Evolutionary conservation across 495 filamentous ascomycete genomes (phyloP), one percentile per base, ranked within the genome.

Genomic region (Penicillium pancosmium): DNA sequence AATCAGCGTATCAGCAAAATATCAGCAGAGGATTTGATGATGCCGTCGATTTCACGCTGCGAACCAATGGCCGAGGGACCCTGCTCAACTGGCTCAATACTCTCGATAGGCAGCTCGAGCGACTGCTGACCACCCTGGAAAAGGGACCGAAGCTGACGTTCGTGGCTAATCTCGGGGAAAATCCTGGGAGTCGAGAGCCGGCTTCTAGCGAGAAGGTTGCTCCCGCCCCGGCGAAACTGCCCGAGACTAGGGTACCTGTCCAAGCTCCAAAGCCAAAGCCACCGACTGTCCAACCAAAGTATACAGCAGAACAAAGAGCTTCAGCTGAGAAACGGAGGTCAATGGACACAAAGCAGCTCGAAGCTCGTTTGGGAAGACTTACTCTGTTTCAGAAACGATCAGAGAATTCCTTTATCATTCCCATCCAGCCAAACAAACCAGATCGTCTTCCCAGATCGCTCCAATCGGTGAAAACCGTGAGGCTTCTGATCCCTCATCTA

Each of bases 71-170:
- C 9, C 76, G 74, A 12, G 76, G 78, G 5, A 93, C 88, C 1
- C 71, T 97, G 12, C 76, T 96, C 31, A 75, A 76, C 27, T 78
- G 91, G 62, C 77, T 89, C 57, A 93, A 92, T 64, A 80, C 76
- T 9, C 77, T 97, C 5, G 92, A 97, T 65, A 86, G 81, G 64
- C 80, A 86, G 50, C 79, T 96, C 3, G 92, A 96, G 64, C 69
- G 73, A 4, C 81, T 96, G 23, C 75, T 97, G 35, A 84, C 84
- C 0, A 86, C 86, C 1, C 82, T 86, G 33, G 80, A 87, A 60
- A 90, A 91, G 72, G 87, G 84, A 5, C 90, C 90, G 46, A 94
- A 88, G 16, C 80, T 96, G 36, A 96, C 87, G 60, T 78, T 96
- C 56, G 80, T 93, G 2, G 78, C 85, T 0, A 94, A 95, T 69